phyloP scores from a whole-genome alignment of 805 yeast genomes.

The Hanseniaspora singularis region DNA sequence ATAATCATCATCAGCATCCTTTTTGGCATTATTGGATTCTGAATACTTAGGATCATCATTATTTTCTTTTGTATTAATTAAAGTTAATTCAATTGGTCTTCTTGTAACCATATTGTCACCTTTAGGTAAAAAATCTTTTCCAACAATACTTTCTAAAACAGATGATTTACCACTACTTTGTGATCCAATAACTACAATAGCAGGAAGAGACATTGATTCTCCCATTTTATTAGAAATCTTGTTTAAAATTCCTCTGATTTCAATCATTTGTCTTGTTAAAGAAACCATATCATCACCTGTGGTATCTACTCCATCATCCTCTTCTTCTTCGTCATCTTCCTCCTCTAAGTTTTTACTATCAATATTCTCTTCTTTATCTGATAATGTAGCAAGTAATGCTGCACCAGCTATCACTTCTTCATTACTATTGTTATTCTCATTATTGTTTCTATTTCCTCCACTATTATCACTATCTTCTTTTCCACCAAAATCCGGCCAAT shows the following conservation, averaged over 20 bases:
- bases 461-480: constrained; percentile 26
- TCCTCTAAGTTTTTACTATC: constrained; percentile 31
- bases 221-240: constrained; percentile 39
- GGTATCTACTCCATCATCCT: constrained; percentile 41
- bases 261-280: constrained; percentile 92
- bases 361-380: constrained; percentile 14
- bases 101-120: constrained; percentile 98
- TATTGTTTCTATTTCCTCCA: constrained; percentile 22
- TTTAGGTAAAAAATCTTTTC: constrained; percentile 94
- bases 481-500: constrained; percentile 16
- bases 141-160: constrained; percentile 89
- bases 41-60: constrained; percentile 10
- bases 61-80: constrained; percentile 49
- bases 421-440: constrained; percentile 21
- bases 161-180: constrained; percentile 97
- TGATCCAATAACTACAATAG: constrained; percentile 93
- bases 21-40: too few species aligned
- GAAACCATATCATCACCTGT: constrained; percentile 75
- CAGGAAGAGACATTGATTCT: constrained; percentile 72
- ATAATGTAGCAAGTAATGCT: constrained; percentile 24
- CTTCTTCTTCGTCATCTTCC: constrained; percentile 38
- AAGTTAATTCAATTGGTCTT: constrained; percentile 89
- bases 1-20: constrained; percentile 49
- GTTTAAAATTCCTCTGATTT: constrained; percentile 68
- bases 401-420: constrained; percentile 31